Percentiles rank a stretch among this genome's conserved stretches.
Conservation (phyloP, 169 alveolate genomes). For the Plasmodium reichenowi region DNA sequence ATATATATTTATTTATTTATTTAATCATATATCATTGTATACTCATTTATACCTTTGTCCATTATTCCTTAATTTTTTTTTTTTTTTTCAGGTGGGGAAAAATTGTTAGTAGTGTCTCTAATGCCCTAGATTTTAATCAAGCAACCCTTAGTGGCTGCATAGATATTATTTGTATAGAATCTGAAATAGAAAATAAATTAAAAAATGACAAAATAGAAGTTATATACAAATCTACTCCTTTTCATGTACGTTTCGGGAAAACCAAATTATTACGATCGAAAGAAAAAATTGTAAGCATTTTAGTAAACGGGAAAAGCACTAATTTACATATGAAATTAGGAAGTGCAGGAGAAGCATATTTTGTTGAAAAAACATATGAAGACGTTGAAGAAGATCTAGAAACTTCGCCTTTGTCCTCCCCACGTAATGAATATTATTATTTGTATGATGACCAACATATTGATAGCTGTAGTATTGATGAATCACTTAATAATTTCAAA, state of each 20-base stretch:
- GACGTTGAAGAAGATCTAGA: constrained; percentile 76
- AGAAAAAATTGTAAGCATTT: constrained; percentile 93
- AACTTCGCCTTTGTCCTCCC: constrained; percentile 74
- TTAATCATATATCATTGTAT: neutral
- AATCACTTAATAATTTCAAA: constrained; percentile 18
- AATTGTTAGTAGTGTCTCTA: constrained; percentile 91
- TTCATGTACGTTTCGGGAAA: constrained; percentile 97
- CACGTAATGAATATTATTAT: constrained; percentile 40
- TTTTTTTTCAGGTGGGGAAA: constrained; percentile 90
- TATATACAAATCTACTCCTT: constrained; percentile 93
- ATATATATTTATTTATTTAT: neutral
- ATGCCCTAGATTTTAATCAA: constrained; percentile 93
- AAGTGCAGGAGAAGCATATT: constrained; percentile 97
- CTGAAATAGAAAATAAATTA: constrained; percentile 30
- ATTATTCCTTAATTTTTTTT: constrained; percentile 1
- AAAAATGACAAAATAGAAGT: constrained; percentile 67
- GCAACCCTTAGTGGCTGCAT: constrained; percentile 95
- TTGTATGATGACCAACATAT: constrained; percentile 23
- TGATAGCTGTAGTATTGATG: constrained; percentile 66
- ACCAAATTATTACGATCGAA: constrained; percentile 94
- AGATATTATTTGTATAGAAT: constrained; percentile 93
- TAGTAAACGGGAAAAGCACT: constrained; percentile 93
- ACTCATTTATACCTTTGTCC: neutral
- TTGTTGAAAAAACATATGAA: constrained; percentile 89
- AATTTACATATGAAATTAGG: constrained; percentile 94